Evolutionary conservation across 352 stramenopile species (phyloP), one percentile per base, ranked within the genome.

Genomic region (Elongisporangium anandrum): DNA sequence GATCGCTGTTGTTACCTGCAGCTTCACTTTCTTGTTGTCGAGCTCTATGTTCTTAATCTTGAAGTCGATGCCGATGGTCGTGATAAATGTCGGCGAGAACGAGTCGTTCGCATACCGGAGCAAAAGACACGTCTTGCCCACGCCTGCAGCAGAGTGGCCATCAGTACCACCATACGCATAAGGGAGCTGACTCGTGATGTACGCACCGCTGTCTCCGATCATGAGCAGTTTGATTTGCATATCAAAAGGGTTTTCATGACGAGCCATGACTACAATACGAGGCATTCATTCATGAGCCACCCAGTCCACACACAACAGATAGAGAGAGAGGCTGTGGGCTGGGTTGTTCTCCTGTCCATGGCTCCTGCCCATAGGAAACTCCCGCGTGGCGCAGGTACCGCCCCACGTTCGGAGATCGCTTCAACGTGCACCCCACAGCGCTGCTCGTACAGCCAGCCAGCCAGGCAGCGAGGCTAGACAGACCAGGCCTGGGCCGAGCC

Each of bases 171-270:
- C 19, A n/a, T 8, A n/a, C n/a, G n/a, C n/a, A n/a, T n/a, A n/a
- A n/a, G n/a, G n/a, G n/a, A n/a, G n/a, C n/a, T n/a, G n/a, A n/a
- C n/a, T n/a, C n/a, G n/a, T n/a, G n/a, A n/a, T n/a, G n/a, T 20
- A 85, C 85, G 61, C 64, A 98, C 93, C 93, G 72, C 89, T 98
- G 69, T 99, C 95, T 23, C 96, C 96, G 59, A 99, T 98, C 92
- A 98, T 99, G 49, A 99, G 81, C 61, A 99, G 77, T 70, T 99
- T 99, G 69, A 98, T 98, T 80, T 98, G 96, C 90, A 98, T 98
- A 69, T 98, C 95, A 65, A 98, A 98, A 15, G 86, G 88, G 68
- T 96, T 96, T 39, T 96, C 87, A 75, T 96, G 85, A 62, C 85
- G 85, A 59, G 90, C 88, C 90, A 96, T 96, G 48, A 41, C 29